phyloP scores from a whole-genome alignment of 257 asterid species.

The Euphrasia confusa region DNA sequence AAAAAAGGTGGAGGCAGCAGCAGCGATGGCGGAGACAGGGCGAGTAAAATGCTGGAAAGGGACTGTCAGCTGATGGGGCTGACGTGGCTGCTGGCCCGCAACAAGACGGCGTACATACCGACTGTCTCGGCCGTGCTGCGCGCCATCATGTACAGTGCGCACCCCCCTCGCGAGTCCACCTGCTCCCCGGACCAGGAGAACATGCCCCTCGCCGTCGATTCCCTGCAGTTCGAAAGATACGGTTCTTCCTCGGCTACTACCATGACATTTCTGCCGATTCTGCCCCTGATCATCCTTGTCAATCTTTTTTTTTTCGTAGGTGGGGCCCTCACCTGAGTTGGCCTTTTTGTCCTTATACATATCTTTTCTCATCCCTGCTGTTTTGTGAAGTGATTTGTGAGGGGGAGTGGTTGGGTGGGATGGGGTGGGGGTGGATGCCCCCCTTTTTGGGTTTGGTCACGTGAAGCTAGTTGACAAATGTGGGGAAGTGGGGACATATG shows the following conservation, averaged over 20 bases:
- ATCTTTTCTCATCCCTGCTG: slow-evolving; percentile 5
- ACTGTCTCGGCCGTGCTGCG: slow-evolving; percentile 98
- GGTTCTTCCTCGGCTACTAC: slow-evolving; percentile 39
- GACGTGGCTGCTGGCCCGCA: slow-evolving; percentile 95
- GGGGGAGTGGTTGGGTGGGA: slow-evolving; percentile 19
- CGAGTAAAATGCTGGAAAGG: slow-evolving; percentile 60
- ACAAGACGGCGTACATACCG: slow-evolving; percentile 97
- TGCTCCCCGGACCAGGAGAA: slow-evolving; percentile 99
- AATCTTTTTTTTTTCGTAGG: slow-evolving; percentile 26
- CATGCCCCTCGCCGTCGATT: slow-evolving; percentile 98
- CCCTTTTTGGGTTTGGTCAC: slow-evolving; percentile 29
- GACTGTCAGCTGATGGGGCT: slow-evolving; percentile 98
- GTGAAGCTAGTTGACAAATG: slow-evolving; percentile 53
- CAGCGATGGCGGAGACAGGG: slow-evolving; percentile 45
- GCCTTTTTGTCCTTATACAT: slow-evolving; percentile 22
- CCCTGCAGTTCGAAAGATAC: slow-evolving; percentile 66
- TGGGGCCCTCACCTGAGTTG: slow-evolving; percentile 16
- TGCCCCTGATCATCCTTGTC: slow-evolving; percentile 42
- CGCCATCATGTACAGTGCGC: slow-evolving; percentile 92
- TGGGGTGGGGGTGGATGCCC: slow-evolving; percentile 19
- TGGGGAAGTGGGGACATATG: slow-evolving; percentile 40
- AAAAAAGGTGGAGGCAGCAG: slow-evolving; percentile 10
- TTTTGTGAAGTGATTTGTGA: slow-evolving; percentile 26
- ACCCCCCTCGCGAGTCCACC: slow-evolving; percentile 70
- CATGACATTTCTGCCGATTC: slow-evolving; percentile 28